Base-by-base conservation (phyloP, 2,329 filamentous ascomycete genomes). In the Xylariaceae sp. region DNA sequence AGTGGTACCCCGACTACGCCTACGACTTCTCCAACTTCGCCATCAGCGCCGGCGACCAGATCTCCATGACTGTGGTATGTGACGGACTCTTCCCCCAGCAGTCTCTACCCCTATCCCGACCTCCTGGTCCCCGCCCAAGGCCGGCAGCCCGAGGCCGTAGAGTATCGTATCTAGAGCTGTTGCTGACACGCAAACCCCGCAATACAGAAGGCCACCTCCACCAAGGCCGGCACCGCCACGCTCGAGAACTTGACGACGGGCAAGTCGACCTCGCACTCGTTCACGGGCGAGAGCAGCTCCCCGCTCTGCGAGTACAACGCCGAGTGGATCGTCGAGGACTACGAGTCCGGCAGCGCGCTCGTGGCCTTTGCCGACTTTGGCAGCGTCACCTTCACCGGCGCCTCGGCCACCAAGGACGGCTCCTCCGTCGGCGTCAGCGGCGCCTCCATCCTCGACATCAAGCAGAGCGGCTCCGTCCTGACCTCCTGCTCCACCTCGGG, bases 271-370 rank as follows among this genome's bases (percentile, higher is more conserved):
- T 64, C 61, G 12, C 67, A 79, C 55, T 63, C 57, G 4, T 67
- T 78, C 52, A 57, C 46, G 25, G 60, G 56, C 33, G 57, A 71
- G 31, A 50, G 51, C 3, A 50, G 51, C 3, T 54, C 53, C n/a
- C 41, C 46, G 12, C 63, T 77, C 11, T 71, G 66, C 46, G 61
- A 72, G 46, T 65, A 67, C 45, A 76, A 76, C 40, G 75, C 72
- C 9, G 75, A 79, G 49, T 80, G 74, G 73, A 77, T 79, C 44
- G 72, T 78, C 11, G 74, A 78, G 57, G 70, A 71, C 42, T 71
- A 66, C 43, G 57, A 63, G 39, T 50, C 52, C 3, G 56, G 58
- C 27, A 49, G 48, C 26, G 41, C 48, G 13, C 56, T 65, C 33
- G 64, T 72, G 5, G 52, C 60, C 5, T 56, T 72, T 33, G 64